Evolutionary conservation across 2,329 filamentous ascomycete species (phyloP).

Genomic region (Beauveria varroae): DNA sequence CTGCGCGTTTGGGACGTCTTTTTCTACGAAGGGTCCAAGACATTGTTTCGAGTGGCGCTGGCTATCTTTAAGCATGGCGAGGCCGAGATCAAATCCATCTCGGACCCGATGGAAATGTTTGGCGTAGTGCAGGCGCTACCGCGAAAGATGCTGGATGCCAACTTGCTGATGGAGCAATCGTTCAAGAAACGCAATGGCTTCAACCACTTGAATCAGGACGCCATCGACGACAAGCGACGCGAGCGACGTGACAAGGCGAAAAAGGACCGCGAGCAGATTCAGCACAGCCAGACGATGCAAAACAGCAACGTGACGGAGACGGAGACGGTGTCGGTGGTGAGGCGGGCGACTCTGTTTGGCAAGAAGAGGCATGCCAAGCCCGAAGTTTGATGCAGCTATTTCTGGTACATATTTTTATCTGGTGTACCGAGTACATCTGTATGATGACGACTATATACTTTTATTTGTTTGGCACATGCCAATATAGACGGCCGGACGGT

Average conservation of each 20-base stretch:
- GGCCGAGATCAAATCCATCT: constrained; percentile 66
- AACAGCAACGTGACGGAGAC: constrained; percentile 26
- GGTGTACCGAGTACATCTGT: constrained; percentile 6
- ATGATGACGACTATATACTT: constrained; percentile 11
- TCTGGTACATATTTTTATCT: constrained; percentile 9
- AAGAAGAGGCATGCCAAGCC: constrained; percentile 28
- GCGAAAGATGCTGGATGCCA: constrained; percentile 72
- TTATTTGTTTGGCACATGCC: constrained; percentile 4
- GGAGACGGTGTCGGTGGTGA: constrained; percentile 13
- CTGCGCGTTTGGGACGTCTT: constrained; percentile 92
- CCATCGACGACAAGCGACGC: constrained; percentile 67
- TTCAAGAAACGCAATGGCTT: constrained; percentile 76
- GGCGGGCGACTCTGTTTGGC: constrained; percentile 37
- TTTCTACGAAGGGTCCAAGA: constrained; percentile 92
- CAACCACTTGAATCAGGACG: constrained; percentile 71
- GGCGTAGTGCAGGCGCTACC: constrained; percentile 87
- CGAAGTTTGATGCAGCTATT: neutral
- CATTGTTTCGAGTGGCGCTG: constrained; percentile 83
- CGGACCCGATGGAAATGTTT: constrained; percentile 91
- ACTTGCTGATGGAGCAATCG: constrained; percentile 72
- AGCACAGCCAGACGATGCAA: constrained; percentile 19
- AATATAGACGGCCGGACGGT: constrained; percentile 2
- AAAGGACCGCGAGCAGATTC: constrained; percentile 27
- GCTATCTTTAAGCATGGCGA: constrained; percentile 89
- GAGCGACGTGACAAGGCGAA: constrained; percentile 54